Base-by-base conservation (phyloP, 768 basidiomycete species). In the Lentinula edodes region DNA sequence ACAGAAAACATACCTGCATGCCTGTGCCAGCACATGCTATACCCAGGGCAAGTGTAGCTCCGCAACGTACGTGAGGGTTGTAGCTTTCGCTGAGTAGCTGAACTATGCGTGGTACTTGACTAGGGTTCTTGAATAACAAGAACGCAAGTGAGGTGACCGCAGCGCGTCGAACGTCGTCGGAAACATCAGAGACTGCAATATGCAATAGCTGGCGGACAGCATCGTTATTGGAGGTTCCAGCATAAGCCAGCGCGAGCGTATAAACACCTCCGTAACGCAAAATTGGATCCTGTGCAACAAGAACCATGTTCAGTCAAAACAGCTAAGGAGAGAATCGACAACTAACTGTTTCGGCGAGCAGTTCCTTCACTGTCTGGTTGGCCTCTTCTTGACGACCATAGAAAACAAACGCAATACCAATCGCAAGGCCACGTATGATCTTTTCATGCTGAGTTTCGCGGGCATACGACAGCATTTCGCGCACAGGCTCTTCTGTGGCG, bases 391-490 rank as follows among this genome's bases (percentile, higher is more conserved):
- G 93, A 54, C 89, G 84, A 43, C 92, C 94, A 64, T 96, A 98
- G 74, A 85, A 93, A 62, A 98, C 83, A 72, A 98, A 93, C 2
- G 93, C 93, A 48, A 95, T 80, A 20, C 96, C 96, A 66, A 99
- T 83, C 6, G 95, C 92, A 58, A 99, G 81, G 65, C 95, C 95
- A 50, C 97, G 89, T 60, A 98, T 98, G 69, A 98, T 98, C 79
- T 98, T 99, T 78, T 99, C 97, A 71, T 98, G 97, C 69, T 97
- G 94, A 1, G 97, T 99, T 71, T 99, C 97, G 60, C 90, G 85
- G 34, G 97, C 95, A 69, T 99, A 99, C 57, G 89, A 84, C 61
- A 98, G 78, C 96, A 98, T 98, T 76, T 99, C 97, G 34, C 91
- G 88, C 39, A 94, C 85, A 58, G 87, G 85, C 41, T 85, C 87